A percentile compares a stretch with the other conserved stretches of the same genome.
phyloP scores from a whole-genome alignment of 2,329 filamentous ascomycete species.

The Aureobasidium sp. region DNA sequence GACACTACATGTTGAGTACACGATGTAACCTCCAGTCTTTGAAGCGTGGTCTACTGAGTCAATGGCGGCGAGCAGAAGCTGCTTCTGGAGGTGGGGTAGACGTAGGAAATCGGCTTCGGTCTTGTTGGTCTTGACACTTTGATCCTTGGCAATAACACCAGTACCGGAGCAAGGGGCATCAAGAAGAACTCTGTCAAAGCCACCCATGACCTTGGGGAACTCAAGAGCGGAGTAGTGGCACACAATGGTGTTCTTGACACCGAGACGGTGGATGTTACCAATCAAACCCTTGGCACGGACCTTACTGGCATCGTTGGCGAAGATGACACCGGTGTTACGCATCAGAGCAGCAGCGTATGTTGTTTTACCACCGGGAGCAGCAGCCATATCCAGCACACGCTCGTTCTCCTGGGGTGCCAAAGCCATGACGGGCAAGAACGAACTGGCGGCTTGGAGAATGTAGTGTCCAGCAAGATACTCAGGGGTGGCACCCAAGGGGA shows the following conservation, averaged over 20 bases:
- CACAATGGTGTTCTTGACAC: constrained; percentile 87
- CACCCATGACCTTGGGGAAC: constrained; percentile 89
- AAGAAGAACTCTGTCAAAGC: constrained; percentile 89
- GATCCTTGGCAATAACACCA: constrained; percentile 94
- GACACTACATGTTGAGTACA: constrained; percentile 95
- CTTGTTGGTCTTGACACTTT: constrained; percentile 97
- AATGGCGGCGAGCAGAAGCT: constrained; percentile 84
- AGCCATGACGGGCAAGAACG: constrained; percentile 96
- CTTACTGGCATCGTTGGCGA: constrained; percentile 96
- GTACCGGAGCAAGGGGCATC: constrained; percentile 96
- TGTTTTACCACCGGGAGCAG: constrained; percentile 91
- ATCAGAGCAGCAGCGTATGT: constrained; percentile 94
- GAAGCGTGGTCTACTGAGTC: constrained; percentile 87
- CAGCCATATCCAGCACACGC: constrained; percentile 87
- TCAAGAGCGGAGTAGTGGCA: constrained; percentile 93
- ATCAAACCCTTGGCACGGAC: constrained; percentile 91
- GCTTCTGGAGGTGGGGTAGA: constrained; percentile 90
- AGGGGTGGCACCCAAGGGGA: constrained; percentile 85
- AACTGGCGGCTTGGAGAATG: constrained; percentile 93
- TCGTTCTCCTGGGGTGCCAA: constrained; percentile 90
- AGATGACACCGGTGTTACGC: constrained; percentile 93
- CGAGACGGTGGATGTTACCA: constrained; percentile 92
- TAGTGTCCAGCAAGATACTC: constrained; percentile 98
- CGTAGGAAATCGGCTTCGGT: constrained; percentile 90
- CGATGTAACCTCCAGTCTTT: constrained; percentile 89